Conservation (phyloP, 2,329 filamentous ascomycete genomes). For the Hirsutella rhossiliensis region DNA sequence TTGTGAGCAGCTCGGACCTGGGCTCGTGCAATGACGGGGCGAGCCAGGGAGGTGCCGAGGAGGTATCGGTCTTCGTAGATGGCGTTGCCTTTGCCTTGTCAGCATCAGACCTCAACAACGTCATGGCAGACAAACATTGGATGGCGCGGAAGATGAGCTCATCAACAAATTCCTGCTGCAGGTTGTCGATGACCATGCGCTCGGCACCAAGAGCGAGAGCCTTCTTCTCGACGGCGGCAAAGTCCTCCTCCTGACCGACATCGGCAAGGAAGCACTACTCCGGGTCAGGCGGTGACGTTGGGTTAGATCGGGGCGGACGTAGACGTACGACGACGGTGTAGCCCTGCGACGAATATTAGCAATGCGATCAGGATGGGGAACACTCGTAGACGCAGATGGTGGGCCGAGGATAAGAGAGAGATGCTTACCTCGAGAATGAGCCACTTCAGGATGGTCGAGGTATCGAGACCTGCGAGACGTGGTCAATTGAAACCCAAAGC, state of each 20-base stretch:
- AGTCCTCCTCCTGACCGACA: no score
- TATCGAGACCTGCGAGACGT: constrained; percentile 29
- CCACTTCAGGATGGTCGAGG: constrained; percentile 13
- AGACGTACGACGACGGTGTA: no score
- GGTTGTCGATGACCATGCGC: constrained; percentile 40
- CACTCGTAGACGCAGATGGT: no score
- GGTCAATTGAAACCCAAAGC: no score
- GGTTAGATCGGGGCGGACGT: no score
- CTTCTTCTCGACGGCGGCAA: no score
- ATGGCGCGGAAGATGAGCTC: constrained; percentile 66
- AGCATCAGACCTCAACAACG: background rate
- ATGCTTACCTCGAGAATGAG: no score
- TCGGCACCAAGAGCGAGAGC: constrained; percentile 5
- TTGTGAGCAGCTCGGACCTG: constrained; percentile 20
- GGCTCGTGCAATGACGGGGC: constrained; percentile 53
- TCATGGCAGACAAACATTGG: constrained; percentile 23
- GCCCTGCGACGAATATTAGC: no score
- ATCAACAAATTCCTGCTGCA: constrained; percentile 61
- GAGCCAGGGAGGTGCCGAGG: constrained; percentile 44
- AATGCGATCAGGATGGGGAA: no score
- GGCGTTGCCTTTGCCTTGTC: constrained; percentile 25
- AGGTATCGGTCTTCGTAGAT: constrained; percentile 45
- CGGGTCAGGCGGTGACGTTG: no score
- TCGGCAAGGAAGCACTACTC: no score
- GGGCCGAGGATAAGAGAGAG: no score